These are phyloP conservation scores for Trichocladium antarcticum DNA, from an alignment of 495 filamentous ascomycete genomes.

Conservation along the genomic window DNA sequence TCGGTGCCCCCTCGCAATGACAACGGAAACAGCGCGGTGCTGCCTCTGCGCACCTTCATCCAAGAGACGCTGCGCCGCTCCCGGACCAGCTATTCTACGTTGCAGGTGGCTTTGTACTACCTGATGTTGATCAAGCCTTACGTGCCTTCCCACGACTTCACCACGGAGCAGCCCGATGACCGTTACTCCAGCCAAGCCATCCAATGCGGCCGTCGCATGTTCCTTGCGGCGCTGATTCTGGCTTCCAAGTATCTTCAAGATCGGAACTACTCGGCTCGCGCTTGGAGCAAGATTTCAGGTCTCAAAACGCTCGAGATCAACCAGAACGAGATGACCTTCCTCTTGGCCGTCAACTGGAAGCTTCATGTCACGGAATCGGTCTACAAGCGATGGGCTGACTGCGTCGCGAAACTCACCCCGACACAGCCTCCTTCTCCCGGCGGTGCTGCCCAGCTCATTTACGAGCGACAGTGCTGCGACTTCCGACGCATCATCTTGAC, in stretches of 20 bases:
- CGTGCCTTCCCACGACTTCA: slow-evolving; percentile 70
- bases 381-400: slow-evolving; percentile 87
- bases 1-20: slow-evolving; percentile 48
- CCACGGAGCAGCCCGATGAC: slow-evolving; percentile 75
- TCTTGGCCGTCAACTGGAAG: slow-evolving; percentile 83
- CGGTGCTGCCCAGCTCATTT: slow-evolving; percentile 29
- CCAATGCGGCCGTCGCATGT: slow-evolving; percentile 96
- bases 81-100: slow-evolving; percentile 89
- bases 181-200: slow-evolving; percentile 64
- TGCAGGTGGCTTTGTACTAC: slow-evolving; percentile 96
- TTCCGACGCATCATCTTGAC: slow-evolving; percentile 71
- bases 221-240: slow-evolving; percentile 82
- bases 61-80: slow-evolving; percentile 93
- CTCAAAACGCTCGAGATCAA: slow-evolving; percentile 87
- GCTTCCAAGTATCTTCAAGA: slow-evolving; percentile 97
- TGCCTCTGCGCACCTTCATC: slow-evolving; percentile 89
- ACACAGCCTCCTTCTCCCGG: slow-evolving; percentile 50
- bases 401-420: slow-evolving; percentile 77
- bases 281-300: slow-evolving; percentile 97
- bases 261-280: slow-evolving; percentile 90
- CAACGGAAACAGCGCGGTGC: slow-evolving; percentile 52
- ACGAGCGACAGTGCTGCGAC: slow-evolving; percentile 40
- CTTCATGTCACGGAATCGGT: slow-evolving; percentile 80
- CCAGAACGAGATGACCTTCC: slow-evolving; percentile 88
- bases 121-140: slow-evolving; percentile 86